These are phyloP conservation scores for Aspergillus carbonarius DNA, from an alignment of 2,329 filamentous ascomycete species.

Conservation along the genomic window DNA sequence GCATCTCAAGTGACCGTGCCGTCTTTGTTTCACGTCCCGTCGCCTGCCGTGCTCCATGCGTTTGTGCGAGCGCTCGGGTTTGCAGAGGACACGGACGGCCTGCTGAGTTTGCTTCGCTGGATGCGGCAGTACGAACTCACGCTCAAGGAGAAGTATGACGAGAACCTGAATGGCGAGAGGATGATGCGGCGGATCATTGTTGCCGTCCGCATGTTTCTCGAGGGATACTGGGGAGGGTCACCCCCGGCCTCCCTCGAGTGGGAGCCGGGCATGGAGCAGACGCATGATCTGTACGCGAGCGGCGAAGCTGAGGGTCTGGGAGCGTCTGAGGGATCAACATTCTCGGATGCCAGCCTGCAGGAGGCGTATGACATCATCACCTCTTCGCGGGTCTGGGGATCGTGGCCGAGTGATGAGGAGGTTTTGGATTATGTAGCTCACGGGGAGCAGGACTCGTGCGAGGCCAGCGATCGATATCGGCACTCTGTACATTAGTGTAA, in stretches of 20 bases:
- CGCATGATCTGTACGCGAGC: neutral
- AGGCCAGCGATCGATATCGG: neutral
- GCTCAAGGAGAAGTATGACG: slow-evolving; percentile 36
- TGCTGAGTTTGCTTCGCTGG: slow-evolving; percentile 44
- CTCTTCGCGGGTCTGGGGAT: slow-evolving; percentile 34
- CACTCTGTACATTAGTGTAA: neutral
- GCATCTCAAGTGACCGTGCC: slow-evolving; percentile 26
- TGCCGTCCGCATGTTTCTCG: slow-evolving; percentile 42
- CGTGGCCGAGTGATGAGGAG: slow-evolving; percentile 45
- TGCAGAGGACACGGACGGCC: slow-evolving; percentile 39
- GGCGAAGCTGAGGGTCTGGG: neutral
- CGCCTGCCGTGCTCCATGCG: slow-evolving; percentile 41
- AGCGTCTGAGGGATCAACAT: slow-evolving; percentile 14
- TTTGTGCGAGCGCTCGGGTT: slow-evolving; percentile 44
- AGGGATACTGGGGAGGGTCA: slow-evolving; percentile 30
- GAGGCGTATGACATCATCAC: slow-evolving; percentile 41
- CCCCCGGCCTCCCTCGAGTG: neutral
- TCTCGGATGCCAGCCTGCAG: slow-evolving; percentile 30
- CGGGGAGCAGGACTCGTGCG: neutral
- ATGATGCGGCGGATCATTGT: slow-evolving; percentile 43
- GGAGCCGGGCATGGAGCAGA: neutral
- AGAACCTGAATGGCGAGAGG: slow-evolving; percentile 36
- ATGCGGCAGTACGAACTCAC: slow-evolving; percentile 37
- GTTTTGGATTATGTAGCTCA: slow-evolving; percentile 35
- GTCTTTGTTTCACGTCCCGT: slow-evolving; percentile 36